Evolutionary conservation across 495 filamentous ascomycete species (phyloP).

Genomic region (Penicillium samsonianum): DNA sequence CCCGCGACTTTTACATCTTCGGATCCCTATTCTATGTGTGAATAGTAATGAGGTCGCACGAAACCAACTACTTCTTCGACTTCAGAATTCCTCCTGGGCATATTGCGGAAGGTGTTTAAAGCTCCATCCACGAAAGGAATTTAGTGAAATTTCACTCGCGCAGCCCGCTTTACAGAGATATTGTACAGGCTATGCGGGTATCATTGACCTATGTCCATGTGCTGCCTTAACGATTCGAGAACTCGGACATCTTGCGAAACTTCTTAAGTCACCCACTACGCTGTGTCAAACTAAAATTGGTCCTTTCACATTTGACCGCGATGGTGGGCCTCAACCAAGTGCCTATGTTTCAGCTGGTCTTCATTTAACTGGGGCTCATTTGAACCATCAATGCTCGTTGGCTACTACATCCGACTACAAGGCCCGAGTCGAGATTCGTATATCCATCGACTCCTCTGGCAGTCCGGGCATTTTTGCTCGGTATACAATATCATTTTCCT

Average conservation of each 20-base stretch:
- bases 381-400: no score
- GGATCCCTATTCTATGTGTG: conserved; percentile 17
- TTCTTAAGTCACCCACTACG: not conserved
- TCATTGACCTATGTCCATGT: conserved; percentile 21
- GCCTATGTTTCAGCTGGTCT: no score
- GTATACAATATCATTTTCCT: no score
- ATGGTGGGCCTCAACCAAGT: no score
- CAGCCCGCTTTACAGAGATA: conserved; percentile 1
- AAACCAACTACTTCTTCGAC: conserved; percentile 23
- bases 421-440: no score
- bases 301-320: no score
- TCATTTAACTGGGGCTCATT: no score
- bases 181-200: conserved; percentile 13
- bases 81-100: conserved; percentile 17
- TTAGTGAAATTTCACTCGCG: conserved; percentile 1
- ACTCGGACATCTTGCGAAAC: no score
- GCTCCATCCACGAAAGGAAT: conserved; percentile 24
- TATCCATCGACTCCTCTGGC: no score
- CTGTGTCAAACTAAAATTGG: conserved; percentile 6
- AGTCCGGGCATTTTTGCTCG: no score
- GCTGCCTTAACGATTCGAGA: not conserved
- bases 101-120: conserved; percentile 21
- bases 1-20: conserved; percentile 12
- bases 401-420: no score
- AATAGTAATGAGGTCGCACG: conserved; percentile 12